These are phyloP conservation scores for Pestalotiopsis sp. DNA, from an alignment of 2,329 filamentous ascomycete genomes.

Conservation along the genomic window DNA sequence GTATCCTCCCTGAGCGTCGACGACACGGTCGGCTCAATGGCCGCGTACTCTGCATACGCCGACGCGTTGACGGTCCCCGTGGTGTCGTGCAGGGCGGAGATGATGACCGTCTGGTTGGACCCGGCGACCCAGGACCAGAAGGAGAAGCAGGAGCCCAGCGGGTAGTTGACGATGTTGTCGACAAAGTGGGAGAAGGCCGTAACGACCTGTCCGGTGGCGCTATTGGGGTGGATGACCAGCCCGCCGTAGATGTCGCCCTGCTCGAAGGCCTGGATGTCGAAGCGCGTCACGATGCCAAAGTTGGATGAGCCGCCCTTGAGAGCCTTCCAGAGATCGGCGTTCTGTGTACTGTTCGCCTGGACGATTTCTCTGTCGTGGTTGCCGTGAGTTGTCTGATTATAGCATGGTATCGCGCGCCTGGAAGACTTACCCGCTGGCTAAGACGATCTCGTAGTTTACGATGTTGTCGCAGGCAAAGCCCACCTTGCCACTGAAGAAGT, in stretches of 20 bases:
- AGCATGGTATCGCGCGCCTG: neutral
- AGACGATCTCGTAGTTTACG: slow-evolving; percentile 43
- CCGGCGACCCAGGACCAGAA: slow-evolving; percentile 18
- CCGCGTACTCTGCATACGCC: slow-evolving; percentile 18
- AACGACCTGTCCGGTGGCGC: slow-evolving; percentile 15
- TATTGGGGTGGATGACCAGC: slow-evolving; percentile 12
- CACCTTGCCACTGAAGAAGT: slow-evolving; percentile 25
- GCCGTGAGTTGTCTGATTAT: neutral
- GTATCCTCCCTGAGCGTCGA: slow-evolving; percentile 15
- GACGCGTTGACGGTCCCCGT: slow-evolving; percentile 13
- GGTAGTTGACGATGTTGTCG: slow-evolving; percentile 16
- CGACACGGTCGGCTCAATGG: slow-evolving; percentile 14
- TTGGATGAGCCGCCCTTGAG: slow-evolving; percentile 48
- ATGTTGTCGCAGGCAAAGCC: slow-evolving; percentile 51
- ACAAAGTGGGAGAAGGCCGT: slow-evolving; percentile 18
- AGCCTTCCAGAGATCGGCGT: slow-evolving; percentile 45
- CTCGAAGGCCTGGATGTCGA: slow-evolving; percentile 27
- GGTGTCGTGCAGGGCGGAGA: slow-evolving; percentile 17
- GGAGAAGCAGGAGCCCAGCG: slow-evolving; percentile 15
- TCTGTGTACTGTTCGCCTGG: slow-evolving; percentile 36
- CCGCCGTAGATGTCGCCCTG: slow-evolving; percentile 20
- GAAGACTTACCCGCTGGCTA: slow-evolving; percentile 34
- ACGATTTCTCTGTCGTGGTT: slow-evolving; percentile 30
- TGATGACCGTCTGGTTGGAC: slow-evolving; percentile 15
- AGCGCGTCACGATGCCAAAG: slow-evolving; percentile 39